Conservation (phyloP, 805 yeast species). For the Candida anglica region DNA sequence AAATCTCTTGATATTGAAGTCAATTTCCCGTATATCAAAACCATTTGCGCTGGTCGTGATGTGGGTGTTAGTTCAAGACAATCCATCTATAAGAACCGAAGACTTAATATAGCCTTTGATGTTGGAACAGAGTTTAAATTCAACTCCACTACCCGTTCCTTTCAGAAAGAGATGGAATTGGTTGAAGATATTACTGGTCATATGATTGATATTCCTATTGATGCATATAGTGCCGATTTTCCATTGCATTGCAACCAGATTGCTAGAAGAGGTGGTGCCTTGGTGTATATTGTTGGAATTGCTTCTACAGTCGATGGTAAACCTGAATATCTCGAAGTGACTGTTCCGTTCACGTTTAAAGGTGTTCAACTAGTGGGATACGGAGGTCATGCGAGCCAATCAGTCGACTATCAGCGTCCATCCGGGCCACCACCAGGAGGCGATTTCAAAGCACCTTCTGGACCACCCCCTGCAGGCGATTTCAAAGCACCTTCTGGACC, state of each 20-base stretch:
- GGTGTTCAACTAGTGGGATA: too few relatives aligned
- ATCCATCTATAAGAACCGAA: slow-evolving; percentile 1
- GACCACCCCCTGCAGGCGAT: slow-evolving; percentile 2
- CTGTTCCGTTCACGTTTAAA: slow-evolving; percentile 2
- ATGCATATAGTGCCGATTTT: slow-evolving; percentile 2
- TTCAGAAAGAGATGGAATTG: not conserved
- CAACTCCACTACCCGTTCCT: not conserved
- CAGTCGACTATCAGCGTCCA: not conserved
- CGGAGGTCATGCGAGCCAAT: too few relatives aligned
- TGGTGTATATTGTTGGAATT: slow-evolving; percentile 1
- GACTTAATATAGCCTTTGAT: slow-evolving; percentile 1
- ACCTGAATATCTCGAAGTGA: not conserved
- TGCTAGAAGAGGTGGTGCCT: slow-evolving; percentile 1
- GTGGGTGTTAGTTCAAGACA: not conserved
- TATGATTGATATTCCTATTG: slow-evolving; percentile 2
- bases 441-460: slow-evolving; percentile 1
- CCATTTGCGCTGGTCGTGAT: slow-evolving; percentile 2
- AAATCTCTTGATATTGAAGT: not conserved
- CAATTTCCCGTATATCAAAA: slow-evolving; percentile 1
- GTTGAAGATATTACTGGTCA: slow-evolving; percentile 2
- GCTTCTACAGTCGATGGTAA: not conserved
- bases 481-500: not conserved
- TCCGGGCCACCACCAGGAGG: not conserved
- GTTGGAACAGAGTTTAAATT: slow-evolving; percentile 2
- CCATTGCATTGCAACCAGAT: slow-evolving; percentile 4